Evolutionary conservation across 495 filamentous ascomycete genomes (phyloP).

Genomic region (Trichoderma asperelloides): DNA sequence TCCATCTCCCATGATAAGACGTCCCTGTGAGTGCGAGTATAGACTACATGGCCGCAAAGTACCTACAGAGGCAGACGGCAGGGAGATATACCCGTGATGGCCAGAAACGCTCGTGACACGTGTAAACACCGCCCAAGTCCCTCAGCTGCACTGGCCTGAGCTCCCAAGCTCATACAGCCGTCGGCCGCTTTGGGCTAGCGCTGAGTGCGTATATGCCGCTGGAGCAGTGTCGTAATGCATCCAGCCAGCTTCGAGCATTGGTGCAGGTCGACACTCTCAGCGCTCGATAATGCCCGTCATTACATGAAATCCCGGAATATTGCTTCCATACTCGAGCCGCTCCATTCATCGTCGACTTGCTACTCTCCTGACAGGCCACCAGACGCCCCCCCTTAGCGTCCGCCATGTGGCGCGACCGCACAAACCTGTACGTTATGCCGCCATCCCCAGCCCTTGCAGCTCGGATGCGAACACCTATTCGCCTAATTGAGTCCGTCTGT

Average conservation of each 20-base stretch:
- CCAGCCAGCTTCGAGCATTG: not conserved
- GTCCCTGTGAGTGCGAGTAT: not conserved
- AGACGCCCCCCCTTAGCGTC: conserved; percentile 28
- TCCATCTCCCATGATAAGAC: not conserved
- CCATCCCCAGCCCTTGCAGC: not conserved
- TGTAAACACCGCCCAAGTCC: not conserved
- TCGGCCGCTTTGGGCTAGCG: not conserved
- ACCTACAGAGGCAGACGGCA: not conserved
- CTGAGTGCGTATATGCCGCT: not conserved
- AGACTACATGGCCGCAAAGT: not conserved
- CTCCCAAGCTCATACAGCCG: not conserved
- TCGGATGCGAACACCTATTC: not conserved
- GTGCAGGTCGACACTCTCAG: not conserved
- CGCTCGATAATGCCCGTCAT: not conserved
- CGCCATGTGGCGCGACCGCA: conserved; percentile 95
- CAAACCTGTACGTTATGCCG: conserved; percentile 67
- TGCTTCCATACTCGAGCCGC: not conserved
- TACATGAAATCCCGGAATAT: not conserved
- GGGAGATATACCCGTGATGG: not conserved
- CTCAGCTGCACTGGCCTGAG: not conserved
- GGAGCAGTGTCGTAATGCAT: conserved; percentile 1
- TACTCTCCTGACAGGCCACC: not conserved
- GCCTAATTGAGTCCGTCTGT: not conserved
- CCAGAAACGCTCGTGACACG: not conserved
- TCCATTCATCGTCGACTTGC: not conserved